Percentiles rank a stretch among this genome's conserved stretches.
These are phyloP conservation scores for Dioszegia hungarica DNA, from an alignment of 768 basidiomycete genomes.

Conservation along the genomic window DNA sequence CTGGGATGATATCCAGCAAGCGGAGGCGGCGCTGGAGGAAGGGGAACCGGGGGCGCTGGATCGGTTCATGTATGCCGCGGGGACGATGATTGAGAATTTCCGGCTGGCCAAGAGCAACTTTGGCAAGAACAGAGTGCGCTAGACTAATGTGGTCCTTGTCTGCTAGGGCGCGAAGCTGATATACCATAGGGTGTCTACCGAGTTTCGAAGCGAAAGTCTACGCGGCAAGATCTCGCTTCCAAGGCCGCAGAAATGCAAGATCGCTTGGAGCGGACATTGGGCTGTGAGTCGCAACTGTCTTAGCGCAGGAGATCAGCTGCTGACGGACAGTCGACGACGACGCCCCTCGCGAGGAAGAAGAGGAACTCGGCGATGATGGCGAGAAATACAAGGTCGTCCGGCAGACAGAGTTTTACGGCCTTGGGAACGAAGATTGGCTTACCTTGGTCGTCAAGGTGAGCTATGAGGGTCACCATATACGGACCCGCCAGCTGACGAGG, in stretches of 20 bases:
- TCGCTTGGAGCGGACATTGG: conserved; percentile 45
- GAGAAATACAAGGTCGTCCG: conserved; percentile 49
- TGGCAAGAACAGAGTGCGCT: conserved; percentile 64
- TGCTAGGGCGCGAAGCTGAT: background rate
- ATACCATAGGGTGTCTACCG: conserved; percentile 23
- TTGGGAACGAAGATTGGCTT: conserved; percentile 81
- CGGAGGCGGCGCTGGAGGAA: conserved; percentile 46
- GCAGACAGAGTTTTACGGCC: conserved; percentile 70
- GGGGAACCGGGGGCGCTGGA: conserved; percentile 57
- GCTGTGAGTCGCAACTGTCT: conserved; percentile 37
- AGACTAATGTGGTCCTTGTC: conserved; percentile 4
- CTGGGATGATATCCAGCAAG: conserved; percentile 59
- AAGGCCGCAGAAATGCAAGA: conserved; percentile 49
- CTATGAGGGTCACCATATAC: conserved; percentile 9
- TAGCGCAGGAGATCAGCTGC: too few relatives aligned
- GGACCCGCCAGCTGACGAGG: background rate
- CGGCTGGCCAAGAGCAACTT: conserved; percentile 81
- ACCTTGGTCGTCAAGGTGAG: conserved; percentile 75
- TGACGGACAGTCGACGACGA: conserved; percentile 38
- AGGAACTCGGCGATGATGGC: background rate
- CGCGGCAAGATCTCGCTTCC: conserved; percentile 32
- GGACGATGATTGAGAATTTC: conserved; percentile 81
- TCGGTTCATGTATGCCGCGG: conserved; percentile 78
- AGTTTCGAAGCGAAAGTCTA: conserved; percentile 13
- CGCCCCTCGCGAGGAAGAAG: conserved; percentile 8